Percentiles rank a stretch among this genome's conserved stretches.
Evolutionary conservation across 73 alveolate species (phyloP).

Genomic region (Blepharisma stoltei): DNA sequence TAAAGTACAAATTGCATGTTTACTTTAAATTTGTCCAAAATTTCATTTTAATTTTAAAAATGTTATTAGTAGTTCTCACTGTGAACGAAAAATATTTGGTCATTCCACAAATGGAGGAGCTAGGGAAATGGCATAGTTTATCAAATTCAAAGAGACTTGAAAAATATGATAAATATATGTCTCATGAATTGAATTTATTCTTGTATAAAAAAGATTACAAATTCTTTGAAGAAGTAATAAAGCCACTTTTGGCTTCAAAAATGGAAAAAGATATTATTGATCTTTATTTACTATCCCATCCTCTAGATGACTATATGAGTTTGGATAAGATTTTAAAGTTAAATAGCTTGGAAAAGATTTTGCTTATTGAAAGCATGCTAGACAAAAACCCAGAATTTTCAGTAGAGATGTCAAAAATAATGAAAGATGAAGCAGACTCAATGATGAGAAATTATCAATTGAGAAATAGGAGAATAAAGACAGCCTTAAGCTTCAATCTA

Average conservation of each 20-base stretch:
- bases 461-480: too few relatives aligned
- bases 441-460: too few relatives aligned
- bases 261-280: slow-evolving; percentile 59
- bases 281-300: slow-evolving; percentile 37
- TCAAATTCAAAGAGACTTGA: slow-evolving; percentile 34
- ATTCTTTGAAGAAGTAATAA: slow-evolving; percentile 48
- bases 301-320: not conserved
- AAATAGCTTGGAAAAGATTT: not conserved
- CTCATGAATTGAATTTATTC: slow-evolving; percentile 58
- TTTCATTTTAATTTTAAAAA: too few relatives aligned
- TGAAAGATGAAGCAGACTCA: too few relatives aligned
- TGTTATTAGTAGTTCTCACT: too few relatives aligned
- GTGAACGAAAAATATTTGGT: too few relatives aligned
- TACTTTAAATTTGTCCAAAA: too few relatives aligned
- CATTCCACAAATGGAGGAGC: too few relatives aligned
- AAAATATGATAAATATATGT: slow-evolving; percentile 35
- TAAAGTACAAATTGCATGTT: too few relatives aligned
- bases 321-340: not conserved
- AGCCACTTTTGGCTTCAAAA: slow-evolving; percentile 47
- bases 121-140: slow-evolving; percentile 36
- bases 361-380: not conserved
- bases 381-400: not conserved
- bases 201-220: slow-evolving; percentile 45
- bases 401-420: not conserved
- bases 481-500: too few relatives aligned